Evolutionary conservation across 768 basidiomycete genomes (phyloP).

Genomic region (Leucosporidium yakuticum): DNA sequence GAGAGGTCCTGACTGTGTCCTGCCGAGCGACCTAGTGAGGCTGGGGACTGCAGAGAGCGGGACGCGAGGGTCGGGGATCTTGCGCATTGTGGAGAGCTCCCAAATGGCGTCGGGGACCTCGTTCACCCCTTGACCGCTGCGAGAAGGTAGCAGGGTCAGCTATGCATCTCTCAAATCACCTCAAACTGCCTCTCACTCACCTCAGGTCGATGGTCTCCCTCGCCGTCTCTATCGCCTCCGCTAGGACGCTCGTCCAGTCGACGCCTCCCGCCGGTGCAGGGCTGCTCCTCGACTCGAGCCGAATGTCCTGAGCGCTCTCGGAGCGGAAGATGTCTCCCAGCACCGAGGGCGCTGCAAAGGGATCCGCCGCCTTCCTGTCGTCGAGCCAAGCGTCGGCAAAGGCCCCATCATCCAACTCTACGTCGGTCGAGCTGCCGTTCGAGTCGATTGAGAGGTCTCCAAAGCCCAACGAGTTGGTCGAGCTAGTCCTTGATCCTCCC

Average conservation of each 20-base stretch:
- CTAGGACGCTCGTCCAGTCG: constrained; percentile 7
- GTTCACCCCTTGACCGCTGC: constrained; percentile 5
- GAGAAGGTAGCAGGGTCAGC: background rate
- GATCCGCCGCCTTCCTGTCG: background rate
- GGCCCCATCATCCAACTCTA: background rate
- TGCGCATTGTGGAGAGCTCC: constrained; percentile 13
- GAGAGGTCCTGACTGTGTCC: constrained; percentile 2
- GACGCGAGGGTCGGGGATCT: constrained; percentile 1
- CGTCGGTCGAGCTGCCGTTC: background rate
- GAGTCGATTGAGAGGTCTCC: background rate
- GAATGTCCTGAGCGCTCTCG: background rate
- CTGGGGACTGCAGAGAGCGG: background rate
- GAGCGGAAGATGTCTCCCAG: background rate
- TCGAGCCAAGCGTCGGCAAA: constrained; percentile 8
- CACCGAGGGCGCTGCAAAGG: too few species aligned
- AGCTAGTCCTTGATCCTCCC: background rate
- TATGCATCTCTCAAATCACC: background rate
- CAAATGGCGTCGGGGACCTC: constrained; percentile 13
- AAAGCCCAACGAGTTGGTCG: background rate
- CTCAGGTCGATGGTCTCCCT: constrained; percentile 12
- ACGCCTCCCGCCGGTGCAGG: background rate
- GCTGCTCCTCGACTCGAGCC: background rate
- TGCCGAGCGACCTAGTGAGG: background rate
- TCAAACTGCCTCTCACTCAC: background rate
- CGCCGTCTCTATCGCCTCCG: constrained; percentile 3